Base-by-base conservation (phyloP, 805 yeast genomes). In the Saccharomycopsis microspora region DNA sequence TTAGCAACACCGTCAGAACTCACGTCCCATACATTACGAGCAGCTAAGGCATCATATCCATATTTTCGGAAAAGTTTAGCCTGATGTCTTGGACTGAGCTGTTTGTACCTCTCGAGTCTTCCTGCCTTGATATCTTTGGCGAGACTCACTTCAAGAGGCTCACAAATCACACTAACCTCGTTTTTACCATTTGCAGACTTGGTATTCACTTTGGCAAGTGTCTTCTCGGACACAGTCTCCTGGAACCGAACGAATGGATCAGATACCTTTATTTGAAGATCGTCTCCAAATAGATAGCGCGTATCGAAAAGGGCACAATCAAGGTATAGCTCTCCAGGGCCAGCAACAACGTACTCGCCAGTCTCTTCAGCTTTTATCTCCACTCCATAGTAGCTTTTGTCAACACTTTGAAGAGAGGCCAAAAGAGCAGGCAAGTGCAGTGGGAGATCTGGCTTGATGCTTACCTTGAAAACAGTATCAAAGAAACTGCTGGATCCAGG, bases 261-360 rank as follows among this genome's bases (percentile, higher is more conserved):
- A 43, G 96, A 84, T 2, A 87, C 82, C 58, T 81, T 84, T 47
- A 93, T 76, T 45, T 81, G 83, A 38, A 88, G 70, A 28, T 74
- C 75, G 0, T 82, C 72, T 5, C 57, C 51, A 56, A 76, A 83
- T 33, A 75, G 66, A 31, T 67, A 61, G 53, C 97, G 68, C 41
- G 93, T 63, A 58, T 87, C 96, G 60, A 81, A 84, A 38, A 93
- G 63, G 29, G 84, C 65, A 55, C 93, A 85, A 61, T 93, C 97
- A 63, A 93, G 61, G 58, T 85, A 86, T 11, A 90, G 57, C 58
- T 93, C 97, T 5, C 98, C 98, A 6, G 86, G 76, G 0, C 93
- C 96, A 31, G 80, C 58, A 0, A 93, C 60, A 1, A 80, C 78
- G 59, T 83, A 86, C 56, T 88, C 97, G 2, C 97, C 96, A 45